Base-by-base conservation (phyloP, 1,139 yeast genomes). In the Candida dubliniensis region DNA sequence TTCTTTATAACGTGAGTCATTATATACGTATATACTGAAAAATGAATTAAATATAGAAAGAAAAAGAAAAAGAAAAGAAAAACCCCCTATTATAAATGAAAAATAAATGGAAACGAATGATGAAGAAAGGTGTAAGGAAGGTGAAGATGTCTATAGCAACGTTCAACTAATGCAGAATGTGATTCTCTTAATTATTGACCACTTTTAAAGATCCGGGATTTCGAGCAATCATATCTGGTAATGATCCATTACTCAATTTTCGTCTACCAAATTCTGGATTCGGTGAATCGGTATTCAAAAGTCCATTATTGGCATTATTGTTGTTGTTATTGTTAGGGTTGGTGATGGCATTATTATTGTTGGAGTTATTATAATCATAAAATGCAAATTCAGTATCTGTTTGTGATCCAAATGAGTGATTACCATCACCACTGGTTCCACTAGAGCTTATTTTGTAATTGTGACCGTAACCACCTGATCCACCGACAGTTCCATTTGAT, bases 231-330 rank as follows among this genome's bases (percentile, higher is more conserved):
- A 74, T 73, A 60, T 84, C 89, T 0, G 89, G 90, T 50, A 84
- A 66, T n/a, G 87, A 81, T 8, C 87, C 85, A 51, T 83, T 79
- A 59, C 88, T 82, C 52, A 84, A 75, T 49, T 87, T 69, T 54
- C 76, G 71, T 64, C 67, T 74, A 51, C 79, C 69, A 55, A 64
- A 61, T 52, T 70, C 76, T 57, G 54, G 55, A 36, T 47, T 43
- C 23, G 47, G 51, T 31, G 48, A 36, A n/a, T 39, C 45, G 1
- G 42, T 40, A 34, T 39, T 32, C 11, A 46, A 40, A 31, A 7
- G 32, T 42, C 37, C 31, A 15, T 34, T 38, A n/a, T 25, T 27
- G 3, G 32, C 14, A 31, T 31, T 40, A 3, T 24, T 11, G 14
- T 26, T 18, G 4, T 18, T 18, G n/a, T 13, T 34, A 8, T 8